Evolutionary conservation across 257 asterid species (phyloP).

Genomic region (Leptodermis oblonga): DNA sequence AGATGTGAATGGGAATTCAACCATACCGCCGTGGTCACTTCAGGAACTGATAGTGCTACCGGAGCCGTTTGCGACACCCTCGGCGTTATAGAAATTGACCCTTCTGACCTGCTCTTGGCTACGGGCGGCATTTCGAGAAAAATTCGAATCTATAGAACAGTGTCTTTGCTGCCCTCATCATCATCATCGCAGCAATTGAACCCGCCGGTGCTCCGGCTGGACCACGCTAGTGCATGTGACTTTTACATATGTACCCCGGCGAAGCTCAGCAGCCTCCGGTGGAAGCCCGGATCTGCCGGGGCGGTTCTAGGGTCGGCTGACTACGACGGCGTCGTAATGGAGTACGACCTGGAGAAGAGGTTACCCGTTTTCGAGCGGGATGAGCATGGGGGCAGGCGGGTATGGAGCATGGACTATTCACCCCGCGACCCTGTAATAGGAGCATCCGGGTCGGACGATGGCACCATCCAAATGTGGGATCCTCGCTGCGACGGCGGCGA

Average conservation of each 20-base stretch:
- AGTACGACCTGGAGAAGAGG: conserved; percentile 69
- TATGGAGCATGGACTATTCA: conserved; percentile 85
- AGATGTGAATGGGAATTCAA: conserved; percentile 72
- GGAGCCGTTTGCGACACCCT: conserved; percentile 58
- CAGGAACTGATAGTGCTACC: conserved; percentile 11
- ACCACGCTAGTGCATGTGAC: conserved; percentile 60
- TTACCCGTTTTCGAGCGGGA: conserved; percentile 82
- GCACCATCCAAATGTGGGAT: conserved; percentile 94
- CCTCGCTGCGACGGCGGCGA: conserved; percentile 49
- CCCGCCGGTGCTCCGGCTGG: conserved; percentile 17
- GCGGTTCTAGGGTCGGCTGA: conserved; percentile 78
- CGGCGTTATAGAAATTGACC: conserved; percentile 78
- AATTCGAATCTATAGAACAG: conserved; percentile 51
- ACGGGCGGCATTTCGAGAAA: conserved; percentile 88
- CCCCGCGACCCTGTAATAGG: conserved; percentile 49
- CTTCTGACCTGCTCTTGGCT: conserved; percentile 39
- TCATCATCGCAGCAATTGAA: neutral
- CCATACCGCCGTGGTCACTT: conserved; percentile 59
- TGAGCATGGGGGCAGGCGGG: conserved; percentile 91
- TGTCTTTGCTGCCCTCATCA: conserved; percentile 18
- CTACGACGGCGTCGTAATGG: conserved; percentile 84
- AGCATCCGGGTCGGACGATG: conserved; percentile 91
- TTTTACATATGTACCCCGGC: conserved; percentile 81
- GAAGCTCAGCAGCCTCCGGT: conserved; percentile 68
- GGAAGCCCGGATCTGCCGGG: conserved; percentile 74